Evolutionary conservation across 2,329 filamentous ascomycete genomes (phyloP), one percentile per base, ranked within the genome.

Genomic region (Fusarium mangiferae): DNA sequence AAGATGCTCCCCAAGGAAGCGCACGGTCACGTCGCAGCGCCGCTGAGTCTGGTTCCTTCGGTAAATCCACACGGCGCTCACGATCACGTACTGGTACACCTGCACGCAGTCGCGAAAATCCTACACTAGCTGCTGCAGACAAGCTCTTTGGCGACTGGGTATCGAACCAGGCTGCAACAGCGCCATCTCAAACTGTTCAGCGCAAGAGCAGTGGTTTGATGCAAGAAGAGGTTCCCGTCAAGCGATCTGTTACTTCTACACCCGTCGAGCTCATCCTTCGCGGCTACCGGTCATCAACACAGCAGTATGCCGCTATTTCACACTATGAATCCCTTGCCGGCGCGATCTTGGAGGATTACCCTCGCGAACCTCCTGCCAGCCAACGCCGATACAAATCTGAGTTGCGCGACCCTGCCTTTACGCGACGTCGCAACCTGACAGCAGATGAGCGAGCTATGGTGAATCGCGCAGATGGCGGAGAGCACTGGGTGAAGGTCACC

Each of bases 401-500:
- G 75, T 89, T 94, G 70, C 89, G 92, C 72, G 92, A 94, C 77
- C 90, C 93, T 57, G 91, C 93, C 15, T 89, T 92, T 14, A 91
- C 92, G 54, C 90, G 91, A 66, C 88, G 89, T 58, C 85, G 86
- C 45, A 88, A 89, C 15, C 84, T 98, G 59, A 93, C 92, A 5
- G 84, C 89, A 24, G 91, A 92, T 42, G 94, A 97, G 77, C 90
- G 95, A 63, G 87, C 88, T 60, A 93, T 95, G 81, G 94, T 96
- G 79, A 94, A 95, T 82, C 90, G 88, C 70, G 95, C 94, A 71
- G 92, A 92, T 51, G 93, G 94, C 56, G 96, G 96, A 48, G 89
- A 93, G 76, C 94, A 98, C 85, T 98, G 96, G 96, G 94, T 98
- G 77, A 95, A 95, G 81, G 87, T 95, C 62, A 95, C 93, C 2